Evolutionary conservation across 371 early-diverging fungal genomes (phyloP).

Genomic region (Apophysomyces ossiformis): DNA sequence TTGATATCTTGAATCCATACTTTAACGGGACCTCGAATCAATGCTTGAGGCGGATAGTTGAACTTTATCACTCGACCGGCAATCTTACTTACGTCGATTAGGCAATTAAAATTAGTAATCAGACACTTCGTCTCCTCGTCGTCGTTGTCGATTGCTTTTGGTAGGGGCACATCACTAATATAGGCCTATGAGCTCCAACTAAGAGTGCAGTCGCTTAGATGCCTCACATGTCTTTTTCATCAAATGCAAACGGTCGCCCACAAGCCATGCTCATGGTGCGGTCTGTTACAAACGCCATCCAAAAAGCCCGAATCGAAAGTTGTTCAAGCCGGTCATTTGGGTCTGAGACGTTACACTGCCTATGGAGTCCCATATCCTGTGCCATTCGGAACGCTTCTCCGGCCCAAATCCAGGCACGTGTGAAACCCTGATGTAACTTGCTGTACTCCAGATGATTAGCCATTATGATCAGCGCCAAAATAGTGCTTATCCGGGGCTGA

Average conservation of each 20-base stretch:
- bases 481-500: slow-evolving; percentile 32
- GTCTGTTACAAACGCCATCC: slow-evolving; percentile 47
- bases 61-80: slow-evolving; percentile 44
- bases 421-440: slow-evolving; percentile 24
- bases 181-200: background rate
- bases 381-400: slow-evolving; percentile 49
- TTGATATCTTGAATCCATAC: slow-evolving; percentile 19
- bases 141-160: slow-evolving; percentile 21
- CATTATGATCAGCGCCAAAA: slow-evolving; percentile 40
- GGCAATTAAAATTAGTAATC: slow-evolving; percentile 26
- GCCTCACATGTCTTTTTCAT: slow-evolving; percentile 52
- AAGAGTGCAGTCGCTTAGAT: too few species aligned
- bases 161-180: slow-evolving; percentile 32
- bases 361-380: slow-evolving; percentile 45
- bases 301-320: slow-evolving; percentile 44
- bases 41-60: slow-evolving; percentile 44
- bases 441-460: slow-evolving; percentile 36
- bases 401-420: slow-evolving; percentile 41
- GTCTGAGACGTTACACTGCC: slow-evolving; percentile 19
- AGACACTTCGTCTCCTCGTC: slow-evolving; percentile 24
- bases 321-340: slow-evolving; percentile 27
- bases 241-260: slow-evolving; percentile 46
- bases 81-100: slow-evolving; percentile 42
- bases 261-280: slow-evolving; percentile 42
- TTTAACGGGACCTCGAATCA: slow-evolving; percentile 35